phyloP scores from a whole-genome alignment of 163 green algal genomes.

The Chlamydomonas reinhardtii region DNA sequence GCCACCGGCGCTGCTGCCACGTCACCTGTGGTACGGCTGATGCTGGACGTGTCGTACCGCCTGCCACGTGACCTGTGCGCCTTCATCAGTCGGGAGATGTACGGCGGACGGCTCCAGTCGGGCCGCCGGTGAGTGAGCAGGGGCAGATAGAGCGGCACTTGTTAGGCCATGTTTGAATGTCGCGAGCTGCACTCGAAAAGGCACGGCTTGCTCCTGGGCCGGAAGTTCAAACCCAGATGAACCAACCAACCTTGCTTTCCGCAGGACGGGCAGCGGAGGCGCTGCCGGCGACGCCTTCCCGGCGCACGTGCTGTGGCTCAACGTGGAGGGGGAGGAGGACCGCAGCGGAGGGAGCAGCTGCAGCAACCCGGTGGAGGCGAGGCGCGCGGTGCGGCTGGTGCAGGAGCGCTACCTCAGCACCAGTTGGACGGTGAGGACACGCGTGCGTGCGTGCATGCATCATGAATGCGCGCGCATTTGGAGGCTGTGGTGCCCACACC shows the following conservation, averaged over 20 bases:
- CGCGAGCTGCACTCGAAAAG: too few species aligned
- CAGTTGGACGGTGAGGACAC: constrained; percentile 49
- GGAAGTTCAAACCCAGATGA: too few species aligned
- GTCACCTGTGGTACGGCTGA: not conserved
- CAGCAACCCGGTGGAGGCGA: not conserved
- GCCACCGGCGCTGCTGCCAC: not conserved
- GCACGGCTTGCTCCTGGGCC: too few species aligned
- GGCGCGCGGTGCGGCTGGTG: not conserved
- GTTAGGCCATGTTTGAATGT: too few species aligned
- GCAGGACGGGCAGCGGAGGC: too few species aligned
- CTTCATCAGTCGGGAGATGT: constrained; percentile 24
- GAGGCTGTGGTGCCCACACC: too few species aligned
- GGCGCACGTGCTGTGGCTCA: not conserved
- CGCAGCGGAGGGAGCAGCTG: constrained; percentile 1
- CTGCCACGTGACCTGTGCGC: constrained; percentile 17
- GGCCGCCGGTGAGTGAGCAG: not conserved
- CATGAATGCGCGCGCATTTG: too few species aligned
- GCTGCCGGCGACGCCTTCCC: not conserved
- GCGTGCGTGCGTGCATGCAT: too few species aligned
- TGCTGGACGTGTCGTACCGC: constrained; percentile 43
- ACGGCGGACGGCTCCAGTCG: constrained; percentile 2
- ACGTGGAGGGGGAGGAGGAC: constrained; percentile 24
- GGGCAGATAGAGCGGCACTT: too few species aligned
- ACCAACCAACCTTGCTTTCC: too few species aligned
- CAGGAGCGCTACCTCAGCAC: not conserved